phyloP scores from a whole-genome alignment of 2,329 filamentous ascomycete species.

The Phyllosticta capitalensis region DNA sequence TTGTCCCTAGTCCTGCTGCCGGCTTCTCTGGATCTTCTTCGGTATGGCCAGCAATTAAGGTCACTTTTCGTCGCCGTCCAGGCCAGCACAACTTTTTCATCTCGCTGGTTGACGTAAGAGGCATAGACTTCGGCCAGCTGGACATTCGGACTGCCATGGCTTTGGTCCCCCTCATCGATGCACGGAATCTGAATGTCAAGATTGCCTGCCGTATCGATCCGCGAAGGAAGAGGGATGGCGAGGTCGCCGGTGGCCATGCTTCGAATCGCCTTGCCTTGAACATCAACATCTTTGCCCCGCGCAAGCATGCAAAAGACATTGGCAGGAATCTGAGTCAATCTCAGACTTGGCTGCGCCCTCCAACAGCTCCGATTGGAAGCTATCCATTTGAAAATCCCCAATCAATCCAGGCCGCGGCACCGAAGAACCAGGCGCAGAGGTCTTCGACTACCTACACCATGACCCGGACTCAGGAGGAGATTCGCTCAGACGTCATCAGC shows the following conservation, averaged over 20 bases:
- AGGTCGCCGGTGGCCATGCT: conserved; percentile 31
- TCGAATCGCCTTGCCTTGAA: conserved; percentile 12
- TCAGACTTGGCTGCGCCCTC: conserved; percentile 55
- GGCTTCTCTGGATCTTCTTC: conserved; percentile 49
- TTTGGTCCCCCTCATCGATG: conserved; percentile 64
- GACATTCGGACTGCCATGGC: conserved; percentile 58
- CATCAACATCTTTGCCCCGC: conserved; percentile 69
- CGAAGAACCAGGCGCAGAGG: background rate
- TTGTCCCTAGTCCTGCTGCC: conserved; percentile 59
- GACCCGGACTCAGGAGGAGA: conserved; percentile 69
- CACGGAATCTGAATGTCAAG: conserved; percentile 52
- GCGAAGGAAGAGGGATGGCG: conserved; percentile 53
- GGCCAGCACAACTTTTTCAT: conserved; percentile 51
- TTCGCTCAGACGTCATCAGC: conserved; percentile 70
- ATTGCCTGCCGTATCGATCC: conserved; percentile 62
- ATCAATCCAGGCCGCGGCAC: conserved; percentile 13
- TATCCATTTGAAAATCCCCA: conserved; percentile 31
- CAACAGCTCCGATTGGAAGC: conserved; percentile 51
- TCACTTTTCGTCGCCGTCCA: conserved; percentile 53
- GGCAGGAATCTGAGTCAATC: conserved; percentile 58
- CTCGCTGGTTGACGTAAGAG: conserved; percentile 62
- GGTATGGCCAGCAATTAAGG: conserved; percentile 66
- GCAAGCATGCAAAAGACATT: conserved; percentile 54
- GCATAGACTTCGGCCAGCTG: conserved; percentile 64
- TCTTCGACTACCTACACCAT: conserved; percentile 12